Base-by-base conservation (phyloP, 2,329 filamentous ascomycete species). In the Aspergillus quadrilineatus region DNA sequence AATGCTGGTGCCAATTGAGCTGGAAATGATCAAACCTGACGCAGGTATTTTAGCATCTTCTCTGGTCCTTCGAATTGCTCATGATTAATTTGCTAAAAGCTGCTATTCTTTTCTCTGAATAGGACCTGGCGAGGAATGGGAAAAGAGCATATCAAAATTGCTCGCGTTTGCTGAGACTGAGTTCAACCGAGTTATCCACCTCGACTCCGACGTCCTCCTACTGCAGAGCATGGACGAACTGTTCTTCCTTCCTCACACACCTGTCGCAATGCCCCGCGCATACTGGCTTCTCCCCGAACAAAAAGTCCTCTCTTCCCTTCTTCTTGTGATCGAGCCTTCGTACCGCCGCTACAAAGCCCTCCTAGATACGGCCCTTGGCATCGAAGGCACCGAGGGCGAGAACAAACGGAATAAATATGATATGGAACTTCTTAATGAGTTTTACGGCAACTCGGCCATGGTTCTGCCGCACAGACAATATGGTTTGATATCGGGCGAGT, bases 221-320 rank as follows among this genome's bases (percentile, higher is more conserved):
- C 77, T 87, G 3, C 57, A 65, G 55, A 62, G 76, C n/a, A 81
- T 89, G 78, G 87, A 89, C 63, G 85, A 89, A 50, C 76, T 89
- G 0, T 89, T 90, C 71, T 76, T 86, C 3, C 73, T 86, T 1
- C 87, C 86, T 0, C 68, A 73, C 1, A 78, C 78, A 2, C 75
- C 83, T 0, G 78, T 88, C 2, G 85, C 85, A 1, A 84, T 89
- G 79, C 85, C 87, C 1, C 80, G 83, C 42, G 87, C 86, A 4
- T 89, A 89, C 69, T 89, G 87, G 87, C 73, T 85, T 1, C 74
- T 80, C 14, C 79, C 80, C 1, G 71, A 77, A 0, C 74, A 76
- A 17, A 75, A 75, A 58, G 76, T 77, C 2, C 74, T 88, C 6
- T 82, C 82, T 0, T 82, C 82, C 3, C 78, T 83, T 52, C 65